These are phyloP conservation scores for Agaricus sinodeliciosus DNA, from an alignment of 768 basidiomycete species.

Conservation along the genomic window DNA sequence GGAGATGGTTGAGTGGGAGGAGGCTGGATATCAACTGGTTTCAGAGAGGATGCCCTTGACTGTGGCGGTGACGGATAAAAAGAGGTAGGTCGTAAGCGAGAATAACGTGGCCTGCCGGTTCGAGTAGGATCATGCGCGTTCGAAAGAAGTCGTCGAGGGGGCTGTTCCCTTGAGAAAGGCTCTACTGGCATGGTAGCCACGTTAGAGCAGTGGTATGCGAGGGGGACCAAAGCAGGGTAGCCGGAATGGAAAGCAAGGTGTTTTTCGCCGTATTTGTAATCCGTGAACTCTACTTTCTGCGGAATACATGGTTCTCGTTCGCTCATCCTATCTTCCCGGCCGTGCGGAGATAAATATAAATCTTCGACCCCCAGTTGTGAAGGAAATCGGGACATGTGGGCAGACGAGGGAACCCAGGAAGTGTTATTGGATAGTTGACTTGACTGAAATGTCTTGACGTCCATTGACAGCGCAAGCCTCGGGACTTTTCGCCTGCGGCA, in stretches of 20 bases:
- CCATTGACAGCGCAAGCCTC: constrained; percentile 4
- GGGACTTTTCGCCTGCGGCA: constrained; percentile 4
- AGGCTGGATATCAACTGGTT: constrained; percentile 14
- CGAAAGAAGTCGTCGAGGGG: not conserved
- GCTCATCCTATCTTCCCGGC: not conserved
- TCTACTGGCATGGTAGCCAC: too few relatives aligned
- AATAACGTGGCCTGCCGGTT: not conserved
- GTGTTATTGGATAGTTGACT: not conserved
- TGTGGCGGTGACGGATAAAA: constrained; percentile 9
- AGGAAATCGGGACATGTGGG: not conserved
- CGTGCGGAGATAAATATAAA: not conserved
- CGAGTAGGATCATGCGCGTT: constrained; percentile 7
- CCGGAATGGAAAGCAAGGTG: not conserved
- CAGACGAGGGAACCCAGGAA: not conserved
- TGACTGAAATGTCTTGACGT: not conserved
- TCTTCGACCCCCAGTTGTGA: not conserved
- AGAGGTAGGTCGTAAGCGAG: not conserved
- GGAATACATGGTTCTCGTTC: not conserved
- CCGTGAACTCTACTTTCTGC: not conserved
- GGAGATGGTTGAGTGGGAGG: constrained; percentile 16
- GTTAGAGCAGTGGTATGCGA: not conserved
- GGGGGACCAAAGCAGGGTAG: not conserved
- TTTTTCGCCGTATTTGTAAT: not conserved
- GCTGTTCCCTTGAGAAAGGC: not conserved
- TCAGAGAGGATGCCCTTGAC: constrained; percentile 15